Evolutionary conservation across 2,329 filamentous ascomycete species (phyloP).

Genomic region (Herpotrichia juniperi): DNA sequence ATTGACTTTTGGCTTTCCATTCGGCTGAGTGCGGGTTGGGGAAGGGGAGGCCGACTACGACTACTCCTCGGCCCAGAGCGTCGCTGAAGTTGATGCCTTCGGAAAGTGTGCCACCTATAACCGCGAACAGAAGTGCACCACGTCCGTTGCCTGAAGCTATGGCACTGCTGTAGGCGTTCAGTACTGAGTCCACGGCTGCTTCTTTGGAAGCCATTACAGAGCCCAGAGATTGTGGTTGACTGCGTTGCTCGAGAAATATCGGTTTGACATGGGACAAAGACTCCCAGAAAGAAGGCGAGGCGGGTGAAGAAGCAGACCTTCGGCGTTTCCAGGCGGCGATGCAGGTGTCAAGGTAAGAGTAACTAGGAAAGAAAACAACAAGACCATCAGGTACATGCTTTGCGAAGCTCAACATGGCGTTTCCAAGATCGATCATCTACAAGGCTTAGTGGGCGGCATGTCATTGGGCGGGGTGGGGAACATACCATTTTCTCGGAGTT

Average conservation of each 20-base stretch:
- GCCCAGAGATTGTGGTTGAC: conserved; percentile 48
- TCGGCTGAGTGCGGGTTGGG: conserved; percentile 88
- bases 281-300: conserved; percentile 55
- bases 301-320: conserved; percentile 1
- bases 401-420: conserved; percentile 73
- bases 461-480: not conserved
- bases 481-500: conserved; percentile 67
- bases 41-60: conserved; percentile 92
- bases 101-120: conserved; percentile 92
- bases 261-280: conserved; percentile 64
- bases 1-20: conserved; percentile 90
- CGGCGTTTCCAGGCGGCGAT: conserved; percentile 49
- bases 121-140: conserved; percentile 84
- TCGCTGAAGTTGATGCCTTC: conserved; percentile 99
- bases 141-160: conserved; percentile 59
- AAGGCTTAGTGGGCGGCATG: conserved; percentile 4
- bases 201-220: conserved; percentile 57
- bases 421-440: conserved; percentile 73
- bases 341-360: conserved; percentile 84
- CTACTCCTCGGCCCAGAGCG: conserved; percentile 81
- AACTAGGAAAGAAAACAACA: conserved; percentile 95
- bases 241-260: conserved; percentile 47
- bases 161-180: conserved; percentile 73
- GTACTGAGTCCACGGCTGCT: conserved; percentile 67
- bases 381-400: conserved; percentile 82